A percentile compares a stretch with the other conserved stretches of the same genome.
Evolutionary conservation across 805 yeast species (phyloP).

Genomic region (Cyberlindnera sargentensis): DNA sequence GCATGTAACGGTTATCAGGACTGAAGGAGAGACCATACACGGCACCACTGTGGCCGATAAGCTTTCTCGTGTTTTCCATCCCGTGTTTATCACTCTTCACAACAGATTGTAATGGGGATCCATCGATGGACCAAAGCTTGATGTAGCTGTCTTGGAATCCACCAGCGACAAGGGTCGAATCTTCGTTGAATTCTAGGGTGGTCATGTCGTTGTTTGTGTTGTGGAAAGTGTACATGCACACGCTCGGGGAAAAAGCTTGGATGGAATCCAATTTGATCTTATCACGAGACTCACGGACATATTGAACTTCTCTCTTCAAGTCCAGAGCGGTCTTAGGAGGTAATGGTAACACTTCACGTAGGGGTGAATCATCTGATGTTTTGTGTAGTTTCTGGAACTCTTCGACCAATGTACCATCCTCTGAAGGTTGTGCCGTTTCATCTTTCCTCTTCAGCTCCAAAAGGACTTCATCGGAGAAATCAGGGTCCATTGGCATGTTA

Average conservation of each 20-base stretch:
- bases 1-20: constrained; percentile 77
- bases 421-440: constrained; percentile 41
- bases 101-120: constrained; percentile 67
- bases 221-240: constrained; percentile 97
- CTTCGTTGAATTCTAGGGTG: constrained; percentile 81
- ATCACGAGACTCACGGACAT: constrained; percentile 77
- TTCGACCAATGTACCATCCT: constrained; percentile 44
- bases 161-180: constrained; percentile 81
- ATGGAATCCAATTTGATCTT: constrained; percentile 59
- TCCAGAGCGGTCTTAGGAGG: constrained; percentile 80
- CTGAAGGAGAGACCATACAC: constrained; percentile 87
- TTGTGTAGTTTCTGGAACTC: constrained; percentile 52
- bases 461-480: constrained; percentile 75
- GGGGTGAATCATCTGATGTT: constrained; percentile 49
- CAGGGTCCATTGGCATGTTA: constrained; percentile 78
- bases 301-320: constrained; percentile 67
- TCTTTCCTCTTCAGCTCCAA: constrained; percentile 78
- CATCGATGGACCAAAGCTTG: constrained; percentile 90
- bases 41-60: constrained; percentile 92
- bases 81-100: constrained; percentile 48
- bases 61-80: constrained; percentile 34
- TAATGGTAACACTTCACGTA: constrained; percentile 69
- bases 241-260: constrained; percentile 85
- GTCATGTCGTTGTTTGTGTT: constrained; percentile 87
- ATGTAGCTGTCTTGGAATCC: constrained; percentile 92